A percentile compares a stretch with the other conserved stretches of the same genome.
Evolutionary conservation across 306 rosid genomes (phyloP).

Genomic region (Prunus salicina): DNA sequence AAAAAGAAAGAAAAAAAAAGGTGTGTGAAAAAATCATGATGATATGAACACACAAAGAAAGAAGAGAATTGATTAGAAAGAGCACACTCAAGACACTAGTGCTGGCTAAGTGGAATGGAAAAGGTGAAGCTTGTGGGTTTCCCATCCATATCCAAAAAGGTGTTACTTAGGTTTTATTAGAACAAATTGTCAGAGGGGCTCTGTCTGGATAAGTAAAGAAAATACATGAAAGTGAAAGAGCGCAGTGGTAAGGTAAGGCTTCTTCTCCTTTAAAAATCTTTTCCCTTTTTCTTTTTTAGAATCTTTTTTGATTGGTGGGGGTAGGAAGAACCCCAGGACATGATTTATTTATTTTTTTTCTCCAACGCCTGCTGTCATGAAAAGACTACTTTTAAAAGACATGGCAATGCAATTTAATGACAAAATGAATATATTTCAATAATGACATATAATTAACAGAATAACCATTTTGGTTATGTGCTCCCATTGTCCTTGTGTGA

Average conservation of each 20-base stretch:
- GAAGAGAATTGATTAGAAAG: slow-evolving; percentile 20
- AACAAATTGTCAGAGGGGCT: slow-evolving; percentile 22
- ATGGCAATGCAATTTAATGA: slow-evolving; percentile 5
- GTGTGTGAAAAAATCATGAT: slow-evolving; percentile 1
- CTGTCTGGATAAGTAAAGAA: slow-evolving; percentile 26
- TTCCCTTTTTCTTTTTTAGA: slow-evolving; percentile 19
- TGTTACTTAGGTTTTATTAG: slow-evolving; percentile 29
- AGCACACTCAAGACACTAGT: not conserved
- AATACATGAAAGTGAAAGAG: slow-evolving; percentile 22
- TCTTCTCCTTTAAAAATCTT: slow-evolving; percentile 21
- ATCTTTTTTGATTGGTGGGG: slow-evolving; percentile 31
- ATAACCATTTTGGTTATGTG: not conserved
- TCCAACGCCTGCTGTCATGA: slow-evolving; percentile 23
- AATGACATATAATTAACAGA: not conserved
- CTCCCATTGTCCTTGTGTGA: not conserved
- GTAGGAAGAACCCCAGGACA: slow-evolving; percentile 21
- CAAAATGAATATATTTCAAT: not conserved
- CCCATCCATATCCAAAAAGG: slow-evolving; percentile 32
- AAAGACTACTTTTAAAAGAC: not conserved
- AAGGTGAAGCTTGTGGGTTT: slow-evolving; percentile 37
- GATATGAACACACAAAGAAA: slow-evolving; percentile 26
- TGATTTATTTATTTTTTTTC: slow-evolving; percentile 11
- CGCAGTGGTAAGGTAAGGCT: not conserved
- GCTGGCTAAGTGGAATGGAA: slow-evolving; percentile 26
- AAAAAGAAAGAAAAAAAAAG: not conserved